Conservation (phyloP, 495 filamentous ascomycete species). For the Gamarada debralockiae region DNA sequence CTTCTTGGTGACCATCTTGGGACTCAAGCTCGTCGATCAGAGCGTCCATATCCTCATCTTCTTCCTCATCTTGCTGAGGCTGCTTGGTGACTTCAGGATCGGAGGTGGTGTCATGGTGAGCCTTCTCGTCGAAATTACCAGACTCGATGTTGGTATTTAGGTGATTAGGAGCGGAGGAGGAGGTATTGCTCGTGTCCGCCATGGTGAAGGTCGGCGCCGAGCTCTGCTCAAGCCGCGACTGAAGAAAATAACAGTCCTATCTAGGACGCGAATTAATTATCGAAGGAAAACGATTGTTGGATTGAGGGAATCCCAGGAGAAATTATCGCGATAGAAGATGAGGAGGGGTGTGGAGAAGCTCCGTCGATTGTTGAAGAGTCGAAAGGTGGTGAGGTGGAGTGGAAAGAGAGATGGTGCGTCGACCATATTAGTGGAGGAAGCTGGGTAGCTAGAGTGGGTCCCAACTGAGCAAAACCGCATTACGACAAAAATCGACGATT, state of each 20-base stretch:
- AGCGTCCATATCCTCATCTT: conserved; percentile 71
- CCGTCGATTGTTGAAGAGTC: too few relatives aligned
- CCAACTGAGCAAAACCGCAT: too few relatives aligned
- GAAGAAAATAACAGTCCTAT: conserved; percentile 1
- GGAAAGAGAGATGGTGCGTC: conserved; percentile 15
- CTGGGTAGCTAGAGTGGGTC: too few relatives aligned
- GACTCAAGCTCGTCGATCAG: conserved; percentile 82
- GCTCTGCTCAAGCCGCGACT: conserved; percentile 13
- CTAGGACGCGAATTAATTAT: background rate
- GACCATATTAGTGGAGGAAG: too few relatives aligned
- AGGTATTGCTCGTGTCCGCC: conserved; percentile 33
- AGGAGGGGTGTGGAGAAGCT: background rate
- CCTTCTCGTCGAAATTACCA: conserved; percentile 54
- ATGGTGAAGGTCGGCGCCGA: conserved; percentile 29
- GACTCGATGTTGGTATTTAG: conserved; percentile 52
- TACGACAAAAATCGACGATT: conserved; percentile 30
- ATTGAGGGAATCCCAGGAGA: background rate
- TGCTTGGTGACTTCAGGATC: background rate
- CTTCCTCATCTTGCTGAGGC: conserved; percentile 49
- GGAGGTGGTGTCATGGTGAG: conserved; percentile 5
- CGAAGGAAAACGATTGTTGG: background rate
- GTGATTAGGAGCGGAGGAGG: conserved; percentile 16
- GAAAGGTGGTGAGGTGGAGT: conserved; percentile 8
- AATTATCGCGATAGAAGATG: background rate
- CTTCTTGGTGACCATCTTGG: conserved; percentile 62